phyloP scores from a whole-genome alignment of 768 basidiomycete genomes.

The Postia placenta region DNA sequence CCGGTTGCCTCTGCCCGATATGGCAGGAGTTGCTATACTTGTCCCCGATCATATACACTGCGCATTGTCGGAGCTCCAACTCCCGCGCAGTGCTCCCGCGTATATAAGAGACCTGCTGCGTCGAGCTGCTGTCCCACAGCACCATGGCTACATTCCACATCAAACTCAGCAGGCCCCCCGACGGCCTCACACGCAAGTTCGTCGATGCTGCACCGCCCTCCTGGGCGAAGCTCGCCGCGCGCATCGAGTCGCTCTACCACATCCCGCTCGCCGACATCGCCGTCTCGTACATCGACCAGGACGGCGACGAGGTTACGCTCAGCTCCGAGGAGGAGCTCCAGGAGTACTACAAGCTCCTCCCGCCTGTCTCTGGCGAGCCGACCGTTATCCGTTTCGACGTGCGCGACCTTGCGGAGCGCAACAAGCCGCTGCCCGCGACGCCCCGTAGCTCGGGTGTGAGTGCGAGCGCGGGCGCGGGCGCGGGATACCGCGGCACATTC shows the following conservation, averaged over 20 bases:
- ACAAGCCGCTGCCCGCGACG: slow-evolving; percentile 26
- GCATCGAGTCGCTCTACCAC: slow-evolving; percentile 46
- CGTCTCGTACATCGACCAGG: slow-evolving; percentile 66
- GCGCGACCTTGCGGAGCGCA: slow-evolving; percentile 44
- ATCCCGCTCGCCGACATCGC: slow-evolving; percentile 56
- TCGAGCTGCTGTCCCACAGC: slow-evolving; percentile 10
- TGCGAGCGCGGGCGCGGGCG: no score
- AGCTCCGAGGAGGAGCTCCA: slow-evolving; percentile 73
- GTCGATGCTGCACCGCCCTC: slow-evolving; percentile 44
- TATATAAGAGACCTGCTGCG: background rate
- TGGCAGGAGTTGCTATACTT: background rate
- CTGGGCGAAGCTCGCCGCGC: slow-evolving; percentile 53
- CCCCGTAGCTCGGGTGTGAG: slow-evolving; percentile 22
- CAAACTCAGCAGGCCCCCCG: slow-evolving; percentile 52
- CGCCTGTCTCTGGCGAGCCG: slow-evolving; percentile 10
- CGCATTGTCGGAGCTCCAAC: slow-evolving; percentile 17
- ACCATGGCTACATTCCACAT: slow-evolving; percentile 47
- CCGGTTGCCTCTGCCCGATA: background rate
- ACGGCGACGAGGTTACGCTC: slow-evolving; percentile 73
- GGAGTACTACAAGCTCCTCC: slow-evolving; percentile 50
- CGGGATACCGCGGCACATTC: slow-evolving; percentile 51
- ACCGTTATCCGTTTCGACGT: slow-evolving; percentile 54
- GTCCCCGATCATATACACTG: slow-evolving; percentile 14
- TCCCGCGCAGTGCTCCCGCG: background rate
- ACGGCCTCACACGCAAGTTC: slow-evolving; percentile 55